Evolutionary conservation across 2,329 filamentous ascomycete species (phyloP).

Genomic region (Trichoderma hamatum): DNA sequence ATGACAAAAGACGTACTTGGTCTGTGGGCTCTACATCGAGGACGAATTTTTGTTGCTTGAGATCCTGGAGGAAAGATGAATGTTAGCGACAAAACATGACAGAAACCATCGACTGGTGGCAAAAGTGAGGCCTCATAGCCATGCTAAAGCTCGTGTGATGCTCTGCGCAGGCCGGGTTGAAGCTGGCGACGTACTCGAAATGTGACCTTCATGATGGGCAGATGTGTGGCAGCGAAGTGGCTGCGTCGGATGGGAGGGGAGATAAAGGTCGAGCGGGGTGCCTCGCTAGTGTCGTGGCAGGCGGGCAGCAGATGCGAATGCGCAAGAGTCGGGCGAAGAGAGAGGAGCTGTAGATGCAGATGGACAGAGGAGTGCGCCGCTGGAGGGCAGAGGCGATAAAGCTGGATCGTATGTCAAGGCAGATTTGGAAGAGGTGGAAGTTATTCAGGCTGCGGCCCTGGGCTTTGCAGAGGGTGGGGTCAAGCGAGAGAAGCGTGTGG

Average conservation of each 20-base stretch:
- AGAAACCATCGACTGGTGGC: not conserved
- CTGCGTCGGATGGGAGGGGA: constrained; percentile 27
- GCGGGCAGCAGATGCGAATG: not conserved
- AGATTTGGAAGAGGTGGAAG: constrained; percentile 23
- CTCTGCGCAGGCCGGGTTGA: not conserved
- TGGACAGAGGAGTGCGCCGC: constrained; percentile 9
- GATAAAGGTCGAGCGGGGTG: constrained; percentile 17
- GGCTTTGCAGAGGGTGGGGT: constrained; percentile 22
- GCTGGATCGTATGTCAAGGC: constrained; percentile 15
- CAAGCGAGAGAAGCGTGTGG: not conserved
- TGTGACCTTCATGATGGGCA: constrained; percentile 68
- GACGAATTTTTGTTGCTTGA: constrained; percentile 98
- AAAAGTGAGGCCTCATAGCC: no score
- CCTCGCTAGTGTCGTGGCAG: constrained; percentile 17
- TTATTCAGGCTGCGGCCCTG: constrained; percentile 27
- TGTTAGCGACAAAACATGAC: not conserved
- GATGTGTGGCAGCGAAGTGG: constrained; percentile 39
- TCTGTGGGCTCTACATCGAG: constrained; percentile 94
- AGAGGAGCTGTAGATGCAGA: not conserved
- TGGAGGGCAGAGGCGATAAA: not conserved
- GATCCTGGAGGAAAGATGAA: constrained; percentile 63
- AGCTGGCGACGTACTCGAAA: constrained; percentile 56
- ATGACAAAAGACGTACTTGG: constrained; percentile 65
- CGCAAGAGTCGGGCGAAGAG: constrained; percentile 3
- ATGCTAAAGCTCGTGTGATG: not conserved